Evolutionary conservation across 345 rosid genomes (phyloP), one percentile per base, ranked within the genome.

Genomic region (Citrus reticulata): DNA sequence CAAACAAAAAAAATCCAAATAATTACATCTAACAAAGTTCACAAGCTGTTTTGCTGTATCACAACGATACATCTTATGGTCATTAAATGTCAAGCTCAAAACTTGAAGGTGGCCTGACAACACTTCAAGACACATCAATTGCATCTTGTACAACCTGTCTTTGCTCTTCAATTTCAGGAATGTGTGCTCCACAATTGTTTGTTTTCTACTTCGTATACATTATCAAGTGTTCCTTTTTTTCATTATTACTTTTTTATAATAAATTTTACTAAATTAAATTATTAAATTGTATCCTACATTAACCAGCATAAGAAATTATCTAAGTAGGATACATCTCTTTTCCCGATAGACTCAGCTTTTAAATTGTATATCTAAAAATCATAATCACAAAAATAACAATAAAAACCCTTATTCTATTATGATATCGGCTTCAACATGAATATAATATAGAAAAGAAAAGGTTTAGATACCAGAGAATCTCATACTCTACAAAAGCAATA

Each of bases 331-430:
- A 0, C 0, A 40, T 40, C 4, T 40, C 13, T 40, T 40, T 40
- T 40, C 0, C 17, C 0, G 0, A 13, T 46, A 13, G 5, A 46
- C 17, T 13, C 46, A 0, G 1, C 51, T 13, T 46, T 46, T 10
- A 11, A 13, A 46, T 13, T 13, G 1, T 1, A 13, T 11, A 1
- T 3, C 51, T 46, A 13, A 46, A 46, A 46, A 13, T 13, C 5
- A 10, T 13, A 13, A 46, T 46, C 0, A 13, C 51, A 46, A 13
- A 46, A 13, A 46, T 10, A 46, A 54, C 68, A 16, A 35, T 32
- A 64, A 30, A 35, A 30, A 1, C 13, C 68, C 68, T 64, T 64
- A 29, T 30, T 10, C 37, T 11, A 11, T 30, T 9, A 14, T 27
- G 34, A 20, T 29, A 64, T 30, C 17, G 39, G 13, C n/a, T 27